phyloP scores from a whole-genome alignment of 345 rosid species.

The Murraya paniculata region DNA sequence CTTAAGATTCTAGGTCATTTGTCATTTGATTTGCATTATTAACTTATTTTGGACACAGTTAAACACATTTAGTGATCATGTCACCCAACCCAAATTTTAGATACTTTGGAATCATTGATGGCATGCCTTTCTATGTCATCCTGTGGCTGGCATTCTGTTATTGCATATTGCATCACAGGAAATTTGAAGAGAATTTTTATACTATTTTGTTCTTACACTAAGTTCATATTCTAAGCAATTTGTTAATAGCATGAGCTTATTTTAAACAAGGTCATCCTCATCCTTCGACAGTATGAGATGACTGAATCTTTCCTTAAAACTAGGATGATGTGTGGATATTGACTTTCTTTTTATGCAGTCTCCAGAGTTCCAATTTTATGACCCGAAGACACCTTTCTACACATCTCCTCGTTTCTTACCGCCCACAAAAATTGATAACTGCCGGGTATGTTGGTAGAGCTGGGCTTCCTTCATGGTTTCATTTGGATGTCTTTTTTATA shows the following conservation, averaged over 20 bases:
- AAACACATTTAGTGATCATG: not conserved
- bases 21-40: not conserved
- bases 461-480: slow-evolving; percentile 6
- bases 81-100: not conserved
- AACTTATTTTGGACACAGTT: not conserved
- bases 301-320: not conserved
- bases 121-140: not conserved
- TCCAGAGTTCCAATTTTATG: slow-evolving; percentile 84
- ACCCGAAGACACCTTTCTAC: slow-evolving; percentile 82
- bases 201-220: not conserved
- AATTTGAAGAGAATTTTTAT: not conserved
- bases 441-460: slow-evolving; percentile 47
- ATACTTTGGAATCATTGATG: not conserved
- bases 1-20: not conserved
- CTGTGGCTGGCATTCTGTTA: not conserved
- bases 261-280: not conserved
- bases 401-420: slow-evolving; percentile 91
- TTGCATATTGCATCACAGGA: not conserved
- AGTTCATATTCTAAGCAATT: not conserved
- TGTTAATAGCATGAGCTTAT: not conserved
- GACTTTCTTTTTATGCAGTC: slow-evolving; percentile 34
- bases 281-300: not conserved
- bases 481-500: slow-evolving; percentile 16
- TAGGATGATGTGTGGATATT: not conserved
- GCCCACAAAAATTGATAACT: slow-evolving; percentile 83